Evolutionary conservation across 768 basidiomycete genomes (phyloP).

Genomic region (Cystofilobasidium ferigula): DNA sequence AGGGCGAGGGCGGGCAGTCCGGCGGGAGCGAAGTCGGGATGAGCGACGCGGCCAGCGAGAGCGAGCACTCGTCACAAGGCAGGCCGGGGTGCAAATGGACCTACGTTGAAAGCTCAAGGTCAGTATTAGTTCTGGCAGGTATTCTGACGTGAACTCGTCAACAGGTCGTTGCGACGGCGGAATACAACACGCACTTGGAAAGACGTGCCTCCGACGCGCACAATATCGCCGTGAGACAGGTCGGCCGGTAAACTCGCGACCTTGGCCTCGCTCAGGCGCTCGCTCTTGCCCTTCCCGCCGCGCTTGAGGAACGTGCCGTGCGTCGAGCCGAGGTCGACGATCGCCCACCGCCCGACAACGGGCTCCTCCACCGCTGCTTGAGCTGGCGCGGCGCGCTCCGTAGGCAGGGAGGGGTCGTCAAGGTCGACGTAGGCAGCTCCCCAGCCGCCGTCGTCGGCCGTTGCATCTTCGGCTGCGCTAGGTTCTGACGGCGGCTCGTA

Average conservation of each 20-base stretch:
- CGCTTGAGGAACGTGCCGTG: constrained; percentile 22
- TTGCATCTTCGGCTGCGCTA: neutral
- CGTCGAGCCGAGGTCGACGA: constrained; percentile 21
- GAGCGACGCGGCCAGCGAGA: constrained; percentile 4
- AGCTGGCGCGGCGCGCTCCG: neutral
- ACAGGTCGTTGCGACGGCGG: neutral
- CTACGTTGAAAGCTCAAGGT: neutral
- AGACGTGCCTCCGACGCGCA: constrained; percentile 10
- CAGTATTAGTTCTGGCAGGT: too few species aligned
- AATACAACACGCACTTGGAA: constrained; percentile 11
- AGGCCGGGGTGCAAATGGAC: constrained; percentile 21
- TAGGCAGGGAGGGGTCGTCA: neutral
- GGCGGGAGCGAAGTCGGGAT: constrained; percentile 22
- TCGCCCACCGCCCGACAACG: constrained; percentile 17
- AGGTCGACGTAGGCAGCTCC: constrained; percentile 13
- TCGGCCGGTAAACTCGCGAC: constrained; percentile 10
- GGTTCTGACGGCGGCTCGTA: neutral
- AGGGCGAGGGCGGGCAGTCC: neutral
- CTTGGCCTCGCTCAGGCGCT: constrained; percentile 18
- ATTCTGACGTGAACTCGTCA: too few species aligned
- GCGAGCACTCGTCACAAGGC: constrained; percentile 19
- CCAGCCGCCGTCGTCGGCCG: constrained; percentile 4
- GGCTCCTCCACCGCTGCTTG: neutral
- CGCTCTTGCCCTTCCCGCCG: constrained; percentile 7
- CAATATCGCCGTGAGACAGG: constrained; percentile 16